A percentile compares a stretch with the other conserved stretches of the same genome.
Evolutionary conservation across 2,329 filamentous ascomycete species (phyloP).

Genomic region (Pestalotiopsis sp.): DNA sequence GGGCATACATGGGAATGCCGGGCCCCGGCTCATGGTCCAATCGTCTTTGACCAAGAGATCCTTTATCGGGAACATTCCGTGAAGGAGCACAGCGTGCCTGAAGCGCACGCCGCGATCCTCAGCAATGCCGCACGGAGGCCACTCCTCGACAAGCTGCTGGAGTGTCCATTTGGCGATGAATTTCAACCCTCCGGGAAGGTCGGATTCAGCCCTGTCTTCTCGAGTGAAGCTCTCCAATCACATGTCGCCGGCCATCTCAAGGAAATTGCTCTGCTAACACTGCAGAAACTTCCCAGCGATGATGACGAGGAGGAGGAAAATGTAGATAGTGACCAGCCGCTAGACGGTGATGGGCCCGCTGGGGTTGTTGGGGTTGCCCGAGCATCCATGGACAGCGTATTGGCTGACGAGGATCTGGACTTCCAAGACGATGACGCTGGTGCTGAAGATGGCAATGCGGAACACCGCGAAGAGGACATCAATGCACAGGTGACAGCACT

Average conservation of each 20-base stretch:
- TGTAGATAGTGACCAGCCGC: slow-evolving; percentile 24
- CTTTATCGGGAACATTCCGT: slow-evolving; percentile 31
- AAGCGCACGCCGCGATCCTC: slow-evolving; percentile 21
- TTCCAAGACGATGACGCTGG: slow-evolving; percentile 18
- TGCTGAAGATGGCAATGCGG: slow-evolving; percentile 13
- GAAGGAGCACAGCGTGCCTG: slow-evolving; percentile 38
- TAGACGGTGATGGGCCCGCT: slow-evolving; percentile 21
- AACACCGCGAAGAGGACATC: not conserved
- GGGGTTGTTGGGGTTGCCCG: slow-evolving; percentile 14
- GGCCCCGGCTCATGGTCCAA: slow-evolving; percentile 26
- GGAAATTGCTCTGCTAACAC: slow-evolving; percentile 30
- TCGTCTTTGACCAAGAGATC: slow-evolving; percentile 24
- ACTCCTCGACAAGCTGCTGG: not conserved
- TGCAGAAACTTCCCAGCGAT: slow-evolving; percentile 30
- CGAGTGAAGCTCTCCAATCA: slow-evolving; percentile 27
- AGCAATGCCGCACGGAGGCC: slow-evolving; percentile 25
- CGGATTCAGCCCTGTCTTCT: not conserved
- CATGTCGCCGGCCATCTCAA: slow-evolving; percentile 30
- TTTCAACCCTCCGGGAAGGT: not conserved
- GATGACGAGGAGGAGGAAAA: slow-evolving; percentile 20
- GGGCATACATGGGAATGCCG: slow-evolving; percentile 29
- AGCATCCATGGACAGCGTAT: slow-evolving; percentile 31
- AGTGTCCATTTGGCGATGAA: not conserved
- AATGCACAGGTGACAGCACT: too few species aligned
- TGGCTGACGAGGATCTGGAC: slow-evolving; percentile 26